A percentile compares a stretch with the other conserved stretches of the same genome.
These are phyloP conservation scores for Mitragyna speciosa DNA, from an alignment of 257 asterid genomes.

Conservation along the genomic window DNA sequence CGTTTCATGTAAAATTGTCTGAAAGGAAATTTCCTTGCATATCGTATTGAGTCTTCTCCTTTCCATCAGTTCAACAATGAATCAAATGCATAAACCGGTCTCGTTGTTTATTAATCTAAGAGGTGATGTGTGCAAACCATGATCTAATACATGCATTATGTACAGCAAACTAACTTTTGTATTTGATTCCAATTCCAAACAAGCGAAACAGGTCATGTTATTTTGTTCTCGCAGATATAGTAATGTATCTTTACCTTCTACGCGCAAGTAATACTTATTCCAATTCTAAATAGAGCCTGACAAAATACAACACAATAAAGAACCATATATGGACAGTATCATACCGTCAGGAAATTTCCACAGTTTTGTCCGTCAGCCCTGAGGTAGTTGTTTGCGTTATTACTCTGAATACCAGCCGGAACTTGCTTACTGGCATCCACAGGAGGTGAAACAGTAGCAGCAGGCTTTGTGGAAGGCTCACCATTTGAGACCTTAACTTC, in stretches of 20 bases:
- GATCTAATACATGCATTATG: not conserved
- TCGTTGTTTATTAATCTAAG: not conserved
- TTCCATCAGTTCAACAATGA: not conserved
- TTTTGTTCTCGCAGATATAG: not conserved
- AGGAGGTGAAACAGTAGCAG: slow-evolving; percentile 25
- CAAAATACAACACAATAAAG: not conserved
- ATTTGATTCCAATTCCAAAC: not conserved
- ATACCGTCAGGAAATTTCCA: slow-evolving; percentile 71
- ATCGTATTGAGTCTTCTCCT: not conserved
- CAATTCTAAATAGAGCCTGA: not conserved
- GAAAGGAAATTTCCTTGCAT: not conserved
- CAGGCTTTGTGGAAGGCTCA: slow-evolving; percentile 36
- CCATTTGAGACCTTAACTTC: slow-evolving; percentile 26
- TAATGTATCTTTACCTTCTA: not conserved
- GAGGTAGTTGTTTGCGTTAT: slow-evolving; percentile 52
- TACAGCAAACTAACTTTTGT: not conserved
- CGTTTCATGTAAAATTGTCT: not conserved
- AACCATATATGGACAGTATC: not conserved
- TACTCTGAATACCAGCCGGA: slow-evolving; percentile 44
- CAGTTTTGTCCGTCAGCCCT: slow-evolving; percentile 79
- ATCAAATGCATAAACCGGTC: not conserved
- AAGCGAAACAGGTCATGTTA: not conserved
- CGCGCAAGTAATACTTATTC: not conserved
- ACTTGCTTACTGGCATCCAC: slow-evolving; percentile 32
- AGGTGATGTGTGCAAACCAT: not conserved